Percentiles rank a stretch among this genome's conserved stretches.
phyloP scores from a whole-genome alignment of 2,329 filamentous ascomycete genomes.

The Penicillium sp. region DNA sequence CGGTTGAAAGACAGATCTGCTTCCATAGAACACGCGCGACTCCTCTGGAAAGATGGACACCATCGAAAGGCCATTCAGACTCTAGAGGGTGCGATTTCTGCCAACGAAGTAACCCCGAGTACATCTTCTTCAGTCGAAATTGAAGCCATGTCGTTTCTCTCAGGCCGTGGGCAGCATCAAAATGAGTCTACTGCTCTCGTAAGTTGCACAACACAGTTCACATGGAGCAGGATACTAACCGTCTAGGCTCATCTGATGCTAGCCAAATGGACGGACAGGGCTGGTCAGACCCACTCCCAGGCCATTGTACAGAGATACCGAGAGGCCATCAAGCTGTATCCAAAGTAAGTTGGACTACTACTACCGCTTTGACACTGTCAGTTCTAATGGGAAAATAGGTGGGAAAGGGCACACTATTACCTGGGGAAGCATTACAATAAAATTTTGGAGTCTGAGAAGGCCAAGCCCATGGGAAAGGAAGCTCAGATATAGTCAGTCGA shows the following conservation, averaged over 20 bases:
- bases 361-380: not conserved
- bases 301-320: constrained; percentile 80
- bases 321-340: constrained; percentile 58
- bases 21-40: constrained; percentile 88
- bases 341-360: constrained; percentile 25
- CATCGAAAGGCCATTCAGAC: constrained; percentile 93
- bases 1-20: constrained; percentile 81
- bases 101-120: constrained; percentile 67
- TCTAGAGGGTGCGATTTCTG: constrained; percentile 79
- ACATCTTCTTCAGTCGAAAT: constrained; percentile 40
- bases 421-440: constrained; percentile 97
- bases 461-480: constrained; percentile 73
- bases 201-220: constrained; percentile 11
- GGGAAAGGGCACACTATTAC: constrained; percentile 98
- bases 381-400: constrained; percentile 49
- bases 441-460: constrained; percentile 83
- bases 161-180: constrained; percentile 48
- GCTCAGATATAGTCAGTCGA: constrained; percentile 62
- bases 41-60: constrained; percentile 91
- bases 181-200: constrained; percentile 53
- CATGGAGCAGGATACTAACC: constrained; percentile 45
- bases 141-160: constrained; percentile 38
- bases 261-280: constrained; percentile 93
- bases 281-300: constrained; percentile 86
- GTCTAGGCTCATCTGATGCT: constrained; percentile 69